Percentiles rank a stretch among this genome's conserved stretches.
Evolutionary conservation across 352 stramenopile genomes (phyloP).

Genomic region (Phytophthora tubulina): DNA sequence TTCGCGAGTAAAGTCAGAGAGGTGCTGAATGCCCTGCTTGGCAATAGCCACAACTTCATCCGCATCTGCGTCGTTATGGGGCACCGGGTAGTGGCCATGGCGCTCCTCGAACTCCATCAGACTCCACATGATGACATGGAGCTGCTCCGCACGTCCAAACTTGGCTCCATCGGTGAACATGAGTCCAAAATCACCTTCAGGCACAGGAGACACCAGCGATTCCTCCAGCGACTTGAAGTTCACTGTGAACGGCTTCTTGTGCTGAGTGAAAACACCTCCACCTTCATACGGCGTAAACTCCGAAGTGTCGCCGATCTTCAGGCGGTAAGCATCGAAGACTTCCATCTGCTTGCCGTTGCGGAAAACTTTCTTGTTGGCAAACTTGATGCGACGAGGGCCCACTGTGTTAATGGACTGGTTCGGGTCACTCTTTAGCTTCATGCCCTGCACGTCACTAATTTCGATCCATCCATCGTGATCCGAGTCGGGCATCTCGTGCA

Average conservation of each 20-base stretch:
- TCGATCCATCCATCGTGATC: slow-evolving; percentile 88
- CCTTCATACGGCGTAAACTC: slow-evolving; percentile 85
- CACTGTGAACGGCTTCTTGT: slow-evolving; percentile 85
- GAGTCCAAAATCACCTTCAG: slow-evolving; percentile 76
- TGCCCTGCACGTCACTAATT: slow-evolving; percentile 86
- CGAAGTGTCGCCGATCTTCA: slow-evolving; percentile 87
- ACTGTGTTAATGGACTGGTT: slow-evolving; percentile 81
- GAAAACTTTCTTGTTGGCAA: slow-evolving; percentile 89
- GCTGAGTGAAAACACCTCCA: slow-evolving; percentile 82
- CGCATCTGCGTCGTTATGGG: slow-evolving; percentile 71
- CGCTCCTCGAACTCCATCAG: slow-evolving; percentile 83
- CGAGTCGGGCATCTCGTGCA: slow-evolving; percentile 90
- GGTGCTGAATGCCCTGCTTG: slow-evolving; percentile 69
- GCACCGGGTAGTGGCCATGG: slow-evolving; percentile 67
- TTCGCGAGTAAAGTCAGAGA: slow-evolving; percentile 66
- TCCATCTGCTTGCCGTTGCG: slow-evolving; percentile 88
- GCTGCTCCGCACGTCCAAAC: slow-evolving; percentile 86
- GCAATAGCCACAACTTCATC: slow-evolving; percentile 77
- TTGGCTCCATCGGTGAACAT: slow-evolving; percentile 91
- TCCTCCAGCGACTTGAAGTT: slow-evolving; percentile 83
- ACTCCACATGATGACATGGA: slow-evolving; percentile 82
- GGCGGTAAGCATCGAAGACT: slow-evolving; percentile 84
- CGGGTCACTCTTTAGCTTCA: slow-evolving; percentile 68
- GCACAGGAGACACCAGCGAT: slow-evolving; percentile 70
- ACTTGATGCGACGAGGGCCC: slow-evolving; percentile 78